These are phyloP conservation scores for Clavaria fumosa DNA, from an alignment of 768 basidiomycete genomes.

Conservation along the genomic window DNA sequence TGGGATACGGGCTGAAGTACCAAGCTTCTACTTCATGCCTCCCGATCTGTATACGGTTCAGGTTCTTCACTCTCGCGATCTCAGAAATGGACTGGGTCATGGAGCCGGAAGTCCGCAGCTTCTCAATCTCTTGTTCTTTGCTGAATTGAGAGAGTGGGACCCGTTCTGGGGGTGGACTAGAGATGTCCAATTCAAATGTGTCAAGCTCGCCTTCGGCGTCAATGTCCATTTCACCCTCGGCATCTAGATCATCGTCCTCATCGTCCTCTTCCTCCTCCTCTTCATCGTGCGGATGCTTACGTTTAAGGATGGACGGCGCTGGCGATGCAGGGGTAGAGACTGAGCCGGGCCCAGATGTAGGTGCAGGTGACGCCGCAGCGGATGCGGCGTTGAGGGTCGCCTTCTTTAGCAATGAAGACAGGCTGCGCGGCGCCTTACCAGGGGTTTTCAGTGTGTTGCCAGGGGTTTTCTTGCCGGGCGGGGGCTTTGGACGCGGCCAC, in stretches of 20 bases:
- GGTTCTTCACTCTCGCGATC: conserved; percentile 94
- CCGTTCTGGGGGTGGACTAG: conserved; percentile 26
- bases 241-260: conserved; percentile 36
- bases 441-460: conserved; percentile 35
- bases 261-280: conserved; percentile 43
- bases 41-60: conserved; percentile 93
- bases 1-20: conserved; percentile 99
- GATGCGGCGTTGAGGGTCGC: conserved; percentile 54
- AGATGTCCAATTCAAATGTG: conserved; percentile 36
- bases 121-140: conserved; percentile 98
- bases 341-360: conserved; percentile 44
- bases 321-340: conserved; percentile 49
- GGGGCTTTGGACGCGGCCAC: conserved; percentile 83
- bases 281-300: conserved; percentile 40
- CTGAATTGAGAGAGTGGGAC: conserved; percentile 57
- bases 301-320: conserved; percentile 51
- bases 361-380: conserved; percentile 39
- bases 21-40: conserved; percentile 97
- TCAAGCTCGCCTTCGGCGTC: conserved; percentile 64
- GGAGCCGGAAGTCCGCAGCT: conserved; percentile 90
- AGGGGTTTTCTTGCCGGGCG: conserved; percentile 38
- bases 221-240: conserved; percentile 60
- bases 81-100: conserved; percentile 99
- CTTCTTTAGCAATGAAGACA: conserved; percentile 49
- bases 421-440: conserved; percentile 45